Evolutionary conservation across 2,329 filamentous ascomycete genomes (phyloP).

Genomic region (Cytospora piceicola): DNA sequence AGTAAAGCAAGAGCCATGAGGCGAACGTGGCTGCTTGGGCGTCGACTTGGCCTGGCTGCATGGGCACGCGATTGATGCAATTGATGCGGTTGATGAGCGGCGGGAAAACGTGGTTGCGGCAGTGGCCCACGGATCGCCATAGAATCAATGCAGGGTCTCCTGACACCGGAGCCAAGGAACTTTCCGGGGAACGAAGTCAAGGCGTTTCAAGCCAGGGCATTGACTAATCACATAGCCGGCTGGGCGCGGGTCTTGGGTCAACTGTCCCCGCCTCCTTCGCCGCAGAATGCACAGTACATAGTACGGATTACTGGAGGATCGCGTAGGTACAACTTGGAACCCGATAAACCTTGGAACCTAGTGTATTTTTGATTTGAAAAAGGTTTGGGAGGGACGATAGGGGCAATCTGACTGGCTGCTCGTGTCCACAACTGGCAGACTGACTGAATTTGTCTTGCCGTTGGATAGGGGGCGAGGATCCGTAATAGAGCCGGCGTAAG

Average conservation of each 20-base stretch:
- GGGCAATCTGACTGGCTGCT: not conserved
- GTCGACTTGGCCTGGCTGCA: not conserved
- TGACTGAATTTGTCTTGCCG: not conserved
- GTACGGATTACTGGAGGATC: not conserved
- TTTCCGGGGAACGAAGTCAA: slow-evolving; percentile 13
- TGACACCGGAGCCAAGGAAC: not conserved
- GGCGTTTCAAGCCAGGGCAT: slow-evolving; percentile 23
- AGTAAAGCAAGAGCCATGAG: not conserved
- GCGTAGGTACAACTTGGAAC: not conserved
- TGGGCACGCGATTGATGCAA: not conserved
- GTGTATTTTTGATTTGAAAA: slow-evolving; percentile 14
- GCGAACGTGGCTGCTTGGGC: not conserved
- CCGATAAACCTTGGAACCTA: slow-evolving; percentile 4
- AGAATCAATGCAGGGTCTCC: slow-evolving; percentile 4
- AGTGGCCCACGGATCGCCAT: slow-evolving; percentile 4
- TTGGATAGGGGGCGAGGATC: not conserved
- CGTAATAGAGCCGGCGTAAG: not conserved
- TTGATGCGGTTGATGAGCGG: not conserved
- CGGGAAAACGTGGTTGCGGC: not conserved
- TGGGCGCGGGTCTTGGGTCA: slow-evolving; percentile 7
- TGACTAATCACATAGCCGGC: slow-evolving; percentile 20
- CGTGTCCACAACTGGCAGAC: not conserved
- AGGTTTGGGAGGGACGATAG: not conserved
- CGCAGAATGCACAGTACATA: not conserved
- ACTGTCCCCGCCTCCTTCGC: slow-evolving; percentile 12